Conservation (phyloP, 495 filamentous ascomycete genomes). For the Tuber magnatum region DNA sequence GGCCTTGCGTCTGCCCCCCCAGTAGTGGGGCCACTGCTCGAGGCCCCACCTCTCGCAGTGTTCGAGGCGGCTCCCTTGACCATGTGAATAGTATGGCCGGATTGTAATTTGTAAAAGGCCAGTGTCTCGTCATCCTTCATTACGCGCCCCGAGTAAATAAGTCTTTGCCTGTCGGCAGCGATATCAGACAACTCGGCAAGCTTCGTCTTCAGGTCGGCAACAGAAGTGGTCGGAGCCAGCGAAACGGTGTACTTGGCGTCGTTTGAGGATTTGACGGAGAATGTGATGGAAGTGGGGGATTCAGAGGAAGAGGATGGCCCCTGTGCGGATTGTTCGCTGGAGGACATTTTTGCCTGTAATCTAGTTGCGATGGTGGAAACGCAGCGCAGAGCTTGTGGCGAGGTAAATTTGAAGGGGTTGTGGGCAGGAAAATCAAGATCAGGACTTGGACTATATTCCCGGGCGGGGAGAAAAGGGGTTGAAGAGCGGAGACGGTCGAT, state of each 20-base stretch:
- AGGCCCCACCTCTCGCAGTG: conserved; percentile 48
- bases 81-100: conserved; percentile 90
- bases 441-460: not conserved
- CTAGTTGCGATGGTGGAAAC: not conserved
- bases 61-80: conserved; percentile 95
- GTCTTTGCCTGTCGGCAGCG: conserved; percentile 74
- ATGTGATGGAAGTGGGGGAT: conserved; percentile 58
- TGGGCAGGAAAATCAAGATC: not conserved
- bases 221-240: conserved; percentile 65
- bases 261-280: conserved; percentile 85
- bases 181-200: conserved; percentile 78
- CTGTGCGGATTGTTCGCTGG: conserved; percentile 16
- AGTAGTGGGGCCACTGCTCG: conserved; percentile 49
- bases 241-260: conserved; percentile 79
- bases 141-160: conserved; percentile 96
- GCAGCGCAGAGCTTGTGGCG: not conserved
- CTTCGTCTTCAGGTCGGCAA: conserved; percentile 82
- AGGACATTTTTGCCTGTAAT: conserved; percentile 21
- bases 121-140: conserved; percentile 88
- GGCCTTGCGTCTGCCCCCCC: conserved; percentile 39
- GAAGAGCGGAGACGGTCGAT: not conserved
- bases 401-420: not conserved
- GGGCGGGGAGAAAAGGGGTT: not conserved
- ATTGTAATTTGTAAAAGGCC: conserved; percentile 83
- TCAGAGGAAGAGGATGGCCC: conserved; percentile 39